Percentiles rank a stretch among this genome's conserved stretches.
phyloP scores from a whole-genome alignment of 179 eudicot genomes.

The Silene vulgaris region DNA sequence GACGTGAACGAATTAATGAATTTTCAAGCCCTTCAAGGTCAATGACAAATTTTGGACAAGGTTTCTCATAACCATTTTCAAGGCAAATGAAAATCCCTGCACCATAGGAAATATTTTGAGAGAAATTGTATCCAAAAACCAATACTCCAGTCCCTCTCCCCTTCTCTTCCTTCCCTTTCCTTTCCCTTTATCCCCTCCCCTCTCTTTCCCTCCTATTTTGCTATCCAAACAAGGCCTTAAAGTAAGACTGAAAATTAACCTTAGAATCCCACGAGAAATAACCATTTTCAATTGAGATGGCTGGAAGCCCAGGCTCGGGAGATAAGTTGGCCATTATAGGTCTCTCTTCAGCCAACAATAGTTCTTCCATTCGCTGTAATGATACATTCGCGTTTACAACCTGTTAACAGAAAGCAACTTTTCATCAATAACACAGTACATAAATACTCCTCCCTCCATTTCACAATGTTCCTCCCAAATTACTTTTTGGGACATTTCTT shows the following conservation, averaged over 20 bases:
- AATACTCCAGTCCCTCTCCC: too few species aligned
- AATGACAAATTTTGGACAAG: too few species aligned
- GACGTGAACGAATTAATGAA: neutral
- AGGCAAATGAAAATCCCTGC: too few species aligned
- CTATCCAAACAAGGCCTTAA: neutral
- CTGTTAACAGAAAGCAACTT: constrained; percentile 10
- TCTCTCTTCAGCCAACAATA: constrained; percentile 55
- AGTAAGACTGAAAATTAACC: constrained; percentile 27
- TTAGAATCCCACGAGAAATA: constrained; percentile 60
- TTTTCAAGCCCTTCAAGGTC: neutral
- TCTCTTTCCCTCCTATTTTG: too few species aligned
- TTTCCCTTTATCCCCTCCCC: too few species aligned
- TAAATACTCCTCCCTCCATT: neutral
- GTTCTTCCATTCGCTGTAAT: constrained; percentile 53
- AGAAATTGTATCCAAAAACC: too few species aligned
- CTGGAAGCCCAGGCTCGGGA: constrained; percentile 44
- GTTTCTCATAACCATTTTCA: too few species aligned
- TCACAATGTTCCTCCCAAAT: too few species aligned
- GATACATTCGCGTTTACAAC: constrained; percentile 47
- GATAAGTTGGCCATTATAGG: constrained; percentile 45
- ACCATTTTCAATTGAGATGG: constrained; percentile 54
- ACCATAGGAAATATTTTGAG: too few species aligned
- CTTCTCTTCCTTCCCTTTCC: too few species aligned
- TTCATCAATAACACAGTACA: neutral
- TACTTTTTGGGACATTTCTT: too few species aligned